Percentiles rank a stretch among this genome's conserved stretches.
Conservation (phyloP, 1,284 basidiomycete genomes). For the Ceratobasidium theobromae region DNA sequence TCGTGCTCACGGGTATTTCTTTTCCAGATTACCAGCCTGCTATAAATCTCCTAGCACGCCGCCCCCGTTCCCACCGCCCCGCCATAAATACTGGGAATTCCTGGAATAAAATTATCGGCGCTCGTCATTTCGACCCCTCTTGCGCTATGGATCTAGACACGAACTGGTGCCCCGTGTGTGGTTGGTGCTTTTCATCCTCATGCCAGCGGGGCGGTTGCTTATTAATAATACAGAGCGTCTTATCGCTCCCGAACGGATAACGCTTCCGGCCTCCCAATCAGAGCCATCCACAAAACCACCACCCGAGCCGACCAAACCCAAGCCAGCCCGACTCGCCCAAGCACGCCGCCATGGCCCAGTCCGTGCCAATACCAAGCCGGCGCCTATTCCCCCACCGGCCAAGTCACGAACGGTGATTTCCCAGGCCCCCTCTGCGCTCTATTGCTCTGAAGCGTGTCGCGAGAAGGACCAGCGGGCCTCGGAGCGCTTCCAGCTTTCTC, state of each 20-base stretch:
- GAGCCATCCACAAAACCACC: neutral
- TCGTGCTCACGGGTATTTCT: too few relatives aligned
- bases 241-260: conserved; percentile 17
- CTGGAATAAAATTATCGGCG: neutral
- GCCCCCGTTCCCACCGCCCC: neutral
- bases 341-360: conserved; percentile 4
- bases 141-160: conserved; percentile 20
- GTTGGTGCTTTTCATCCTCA: neutral
- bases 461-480: conserved; percentile 13
- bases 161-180: conserved; percentile 30
- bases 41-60: too few relatives aligned
- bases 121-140: neutral
- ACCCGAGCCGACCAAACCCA: conserved; percentile 7
- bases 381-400: conserved; percentile 41
- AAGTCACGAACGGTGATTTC: conserved; percentile 67
- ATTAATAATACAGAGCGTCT: conserved; percentile 8
- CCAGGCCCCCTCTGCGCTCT: conserved; percentile 69
- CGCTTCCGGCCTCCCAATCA: neutral
- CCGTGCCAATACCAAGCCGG: conserved; percentile 1
- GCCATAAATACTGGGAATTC: neutral
- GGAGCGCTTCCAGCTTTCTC: conserved; percentile 5
- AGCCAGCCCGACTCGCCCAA: neutral
- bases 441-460: conserved; percentile 71
- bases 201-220: neutral
- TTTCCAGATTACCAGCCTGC: too few relatives aligned